These are phyloP conservation scores for Albizia julibrissin DNA, from an alignment of 306 rosid species.

Conservation along the genomic window DNA sequence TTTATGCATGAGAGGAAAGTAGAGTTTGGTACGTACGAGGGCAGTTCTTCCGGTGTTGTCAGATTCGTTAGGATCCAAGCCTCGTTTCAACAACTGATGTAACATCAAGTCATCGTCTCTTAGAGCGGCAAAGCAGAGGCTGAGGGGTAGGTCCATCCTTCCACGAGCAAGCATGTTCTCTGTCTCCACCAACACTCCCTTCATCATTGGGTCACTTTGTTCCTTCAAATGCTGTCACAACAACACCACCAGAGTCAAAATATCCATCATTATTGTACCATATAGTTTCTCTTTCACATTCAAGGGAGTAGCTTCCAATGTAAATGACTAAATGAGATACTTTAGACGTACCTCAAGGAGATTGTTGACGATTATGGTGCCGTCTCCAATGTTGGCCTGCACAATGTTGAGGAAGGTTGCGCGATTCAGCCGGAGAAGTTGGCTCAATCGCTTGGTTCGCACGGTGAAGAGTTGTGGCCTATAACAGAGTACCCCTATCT, in stretches of 20 bases:
- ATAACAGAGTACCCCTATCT: slow-evolving; percentile 75
- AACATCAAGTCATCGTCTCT: slow-evolving; percentile 86
- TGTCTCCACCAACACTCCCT: slow-evolving; percentile 75
- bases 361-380: slow-evolving; percentile 69
- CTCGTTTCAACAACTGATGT: slow-evolving; percentile 72
- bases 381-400: slow-evolving; percentile 68
- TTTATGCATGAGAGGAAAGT: too few relatives aligned
- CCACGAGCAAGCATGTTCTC: slow-evolving; percentile 96
- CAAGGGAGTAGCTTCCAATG: too few relatives aligned
- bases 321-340: neutral
- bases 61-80: slow-evolving; percentile 77
- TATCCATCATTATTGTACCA: neutral
- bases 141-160: slow-evolving; percentile 85
- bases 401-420: slow-evolving; percentile 55
- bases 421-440: slow-evolving; percentile 67
- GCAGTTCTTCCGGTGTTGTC: slow-evolving; percentile 83
- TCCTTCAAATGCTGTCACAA: slow-evolving; percentile 71
- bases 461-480: slow-evolving; percentile 71
- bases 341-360: slow-evolving; percentile 46
- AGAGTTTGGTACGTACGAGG: slow-evolving; percentile 48
- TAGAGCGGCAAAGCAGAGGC: slow-evolving; percentile 78
- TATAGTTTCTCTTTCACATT: neutral
- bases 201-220: slow-evolving; percentile 69
- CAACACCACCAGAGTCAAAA: neutral
- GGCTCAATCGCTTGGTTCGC: slow-evolving; percentile 66